These are phyloP conservation scores for Monarda citriodora DNA, from an alignment of 305 asterid genomes.

Conservation along the genomic window DNA sequence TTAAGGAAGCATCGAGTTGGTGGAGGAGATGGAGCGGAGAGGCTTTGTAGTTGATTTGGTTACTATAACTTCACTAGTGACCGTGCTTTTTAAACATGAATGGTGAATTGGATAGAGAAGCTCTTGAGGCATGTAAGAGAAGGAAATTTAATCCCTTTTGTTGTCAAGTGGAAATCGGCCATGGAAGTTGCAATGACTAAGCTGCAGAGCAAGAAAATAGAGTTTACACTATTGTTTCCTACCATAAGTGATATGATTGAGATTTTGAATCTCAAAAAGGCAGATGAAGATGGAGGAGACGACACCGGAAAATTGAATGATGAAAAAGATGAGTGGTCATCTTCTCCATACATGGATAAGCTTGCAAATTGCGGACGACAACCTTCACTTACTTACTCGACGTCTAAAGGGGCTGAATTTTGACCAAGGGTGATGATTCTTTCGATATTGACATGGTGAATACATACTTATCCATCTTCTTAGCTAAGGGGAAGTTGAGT, in stretches of 20 bases:
- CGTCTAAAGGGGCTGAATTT: constrained; percentile 64
- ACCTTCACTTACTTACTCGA: constrained; percentile 34
- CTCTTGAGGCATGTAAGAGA: constrained; percentile 77
- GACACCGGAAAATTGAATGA: constrained; percentile 20
- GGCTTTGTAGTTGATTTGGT: constrained; percentile 87
- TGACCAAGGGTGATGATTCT: constrained; percentile 66
- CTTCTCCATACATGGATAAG: constrained; percentile 91
- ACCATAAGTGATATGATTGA: constrained; percentile 43
- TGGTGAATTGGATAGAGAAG: constrained; percentile 71
- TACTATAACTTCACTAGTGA: constrained; percentile 74
- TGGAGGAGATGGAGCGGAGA: constrained; percentile 93
- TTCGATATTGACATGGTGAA: constrained; percentile 90
- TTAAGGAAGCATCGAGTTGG: constrained; percentile 78
- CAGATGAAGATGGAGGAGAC: constrained; percentile 20
- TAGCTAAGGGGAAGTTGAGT: constrained; percentile 92
- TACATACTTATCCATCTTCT: constrained; percentile 81
- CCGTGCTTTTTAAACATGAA: constrained; percentile 59
- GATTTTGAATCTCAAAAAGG: constrained; percentile 40
- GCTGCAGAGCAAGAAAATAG: constrained; percentile 70
- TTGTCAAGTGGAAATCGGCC: constrained; percentile 81
- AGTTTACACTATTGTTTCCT: constrained; percentile 75
- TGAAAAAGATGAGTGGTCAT: constrained; percentile 83
- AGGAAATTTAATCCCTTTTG: constrained; percentile 66
- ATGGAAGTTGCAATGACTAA: constrained; percentile 72
- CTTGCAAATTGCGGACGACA: constrained; percentile 48